These are phyloP conservation scores for Baudoinia panamericana DNA, from an alignment of 495 filamentous ascomycete genomes.

Conservation along the genomic window DNA sequence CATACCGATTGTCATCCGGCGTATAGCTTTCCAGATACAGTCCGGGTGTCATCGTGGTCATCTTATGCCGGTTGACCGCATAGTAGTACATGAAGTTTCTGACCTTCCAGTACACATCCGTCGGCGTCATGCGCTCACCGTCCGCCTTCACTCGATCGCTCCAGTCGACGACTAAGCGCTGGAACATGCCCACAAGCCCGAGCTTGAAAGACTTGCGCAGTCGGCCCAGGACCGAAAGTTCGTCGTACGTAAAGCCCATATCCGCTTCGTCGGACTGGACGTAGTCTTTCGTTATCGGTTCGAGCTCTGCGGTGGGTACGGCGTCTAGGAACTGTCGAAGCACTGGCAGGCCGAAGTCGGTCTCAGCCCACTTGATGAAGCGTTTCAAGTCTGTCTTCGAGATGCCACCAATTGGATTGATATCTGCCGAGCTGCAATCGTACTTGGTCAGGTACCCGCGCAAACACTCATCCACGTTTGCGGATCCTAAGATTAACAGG, in stretches of 20 bases:
- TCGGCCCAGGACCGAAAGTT: constrained; percentile 43
- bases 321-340: constrained; percentile 62
- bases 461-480: constrained; percentile 43
- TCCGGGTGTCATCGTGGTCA: constrained; percentile 32
- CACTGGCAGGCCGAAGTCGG: constrained; percentile 54
- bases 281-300: constrained; percentile 59
- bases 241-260: constrained; percentile 51
- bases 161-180: constrained; percentile 41
- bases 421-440: constrained; percentile 41
- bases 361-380: constrained; percentile 57
- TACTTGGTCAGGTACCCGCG: constrained; percentile 66
- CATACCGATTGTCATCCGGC: constrained; percentile 58
- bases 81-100: constrained; percentile 57
- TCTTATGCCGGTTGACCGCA: constrained; percentile 36
- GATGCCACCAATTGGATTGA: constrained; percentile 32
- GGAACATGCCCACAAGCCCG: constrained; percentile 59
- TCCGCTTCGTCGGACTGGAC: constrained; percentile 62
- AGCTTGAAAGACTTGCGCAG: constrained; percentile 61
- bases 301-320: constrained; percentile 69
- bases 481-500: constrained; percentile 52
- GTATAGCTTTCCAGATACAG: constrained; percentile 30
- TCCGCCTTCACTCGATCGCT: constrained; percentile 21
- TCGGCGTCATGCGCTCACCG: constrained; percentile 29
- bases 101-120: constrained; percentile 35
- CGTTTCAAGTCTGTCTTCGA: constrained; percentile 53